Evolutionary conservation across 441 rosid genomes (phyloP), one percentile per base, ranked within the genome.

Genomic region (Populus hybrid): DNA sequence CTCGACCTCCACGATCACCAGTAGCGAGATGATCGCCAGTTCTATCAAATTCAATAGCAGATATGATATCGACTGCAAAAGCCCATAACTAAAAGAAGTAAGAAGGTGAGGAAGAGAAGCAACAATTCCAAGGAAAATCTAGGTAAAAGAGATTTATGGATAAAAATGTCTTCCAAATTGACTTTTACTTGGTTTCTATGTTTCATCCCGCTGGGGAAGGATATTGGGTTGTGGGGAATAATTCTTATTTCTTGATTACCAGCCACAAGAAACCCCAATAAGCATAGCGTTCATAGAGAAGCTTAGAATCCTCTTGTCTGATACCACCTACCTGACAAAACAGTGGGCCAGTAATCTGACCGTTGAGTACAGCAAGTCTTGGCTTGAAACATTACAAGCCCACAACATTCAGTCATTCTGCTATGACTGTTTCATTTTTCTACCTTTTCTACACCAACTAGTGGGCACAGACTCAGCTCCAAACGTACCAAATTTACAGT

Each of bases 1-100:
- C n/a, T n/a, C n/a, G n/a, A n/a, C 98, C 98, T 66, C 98, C 98
- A 80, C 98, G 92, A 71, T 93, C 98, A 28, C 98, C 98, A 71
- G 97, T 92, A 68, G 93, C 97, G 14, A 93, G 93, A 84, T 93
- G 93, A 69, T 90, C 87, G 0, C 98, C 98, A 35, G 83, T 83
- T 84, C 85, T 88, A 86, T 93, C 97, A 78, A 93, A 93, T 81
- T 93, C 97, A 42, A 93, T 90, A 1, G 94, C 95, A 24, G 98
- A 92, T 71, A 93, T 92, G 69, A 92, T 84, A 86, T 93, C 98
- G 85, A 93, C 98, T 92, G 92, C 85, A 79, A 79, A 74, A 75
- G 74, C 45, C 53, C 76, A 64, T 33, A 23, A 63, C 61, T 31
- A 64, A 45, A 77, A 59, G 67, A 68, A 72, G 72, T 14, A 40